Evolutionary conservation across 768 basidiomycete genomes (phyloP).

Genomic region (Sporobolomyces phaffii): DNA sequence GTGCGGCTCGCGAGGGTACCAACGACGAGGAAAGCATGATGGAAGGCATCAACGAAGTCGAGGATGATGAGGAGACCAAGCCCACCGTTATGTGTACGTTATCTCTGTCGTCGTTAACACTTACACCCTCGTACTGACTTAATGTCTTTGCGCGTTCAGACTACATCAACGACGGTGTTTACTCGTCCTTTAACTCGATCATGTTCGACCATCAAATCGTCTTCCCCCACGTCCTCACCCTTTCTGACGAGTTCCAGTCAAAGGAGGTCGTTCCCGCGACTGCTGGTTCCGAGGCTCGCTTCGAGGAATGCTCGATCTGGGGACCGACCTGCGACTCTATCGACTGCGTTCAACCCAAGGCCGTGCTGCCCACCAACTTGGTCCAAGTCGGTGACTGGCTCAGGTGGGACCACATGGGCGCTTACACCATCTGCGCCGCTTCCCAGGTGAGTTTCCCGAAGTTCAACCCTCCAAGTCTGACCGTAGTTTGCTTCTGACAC

Average conservation of each 20-base stretch:
- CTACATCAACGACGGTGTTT: slow-evolving; percentile 99
- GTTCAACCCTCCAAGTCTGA: neutral
- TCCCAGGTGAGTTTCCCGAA: slow-evolving; percentile 69
- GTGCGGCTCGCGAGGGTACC: slow-evolving; percentile 52
- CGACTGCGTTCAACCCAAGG: slow-evolving; percentile 69
- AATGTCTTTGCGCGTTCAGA: slow-evolving; percentile 52
- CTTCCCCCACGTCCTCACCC: slow-evolving; percentile 61
- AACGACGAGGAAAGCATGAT: slow-evolving; percentile 45
- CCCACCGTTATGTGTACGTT: slow-evolving; percentile 83
- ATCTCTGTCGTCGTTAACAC: too few species aligned
- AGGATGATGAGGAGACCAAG: slow-evolving; percentile 44
- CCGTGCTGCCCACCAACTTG: slow-evolving; percentile 59
- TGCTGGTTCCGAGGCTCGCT: neutral
- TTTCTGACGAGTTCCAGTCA: slow-evolving; percentile 41
- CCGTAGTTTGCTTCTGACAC: neutral
- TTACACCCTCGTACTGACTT: neutral
- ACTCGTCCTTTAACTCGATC: slow-evolving; percentile 94
- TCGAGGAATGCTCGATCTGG: slow-evolving; percentile 68
- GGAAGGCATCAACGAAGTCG: slow-evolving; percentile 27
- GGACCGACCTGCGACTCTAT: slow-evolving; percentile 98
- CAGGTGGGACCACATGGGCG: slow-evolving; percentile 96
- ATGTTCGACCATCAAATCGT: slow-evolving; percentile 92
- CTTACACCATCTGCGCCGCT: slow-evolving; percentile 96
- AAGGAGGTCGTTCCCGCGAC: neutral
- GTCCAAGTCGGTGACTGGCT: slow-evolving; percentile 95